Base-by-base conservation (phyloP, 192 early-diverging fungal species). In the Backusella mclennaniae region DNA sequence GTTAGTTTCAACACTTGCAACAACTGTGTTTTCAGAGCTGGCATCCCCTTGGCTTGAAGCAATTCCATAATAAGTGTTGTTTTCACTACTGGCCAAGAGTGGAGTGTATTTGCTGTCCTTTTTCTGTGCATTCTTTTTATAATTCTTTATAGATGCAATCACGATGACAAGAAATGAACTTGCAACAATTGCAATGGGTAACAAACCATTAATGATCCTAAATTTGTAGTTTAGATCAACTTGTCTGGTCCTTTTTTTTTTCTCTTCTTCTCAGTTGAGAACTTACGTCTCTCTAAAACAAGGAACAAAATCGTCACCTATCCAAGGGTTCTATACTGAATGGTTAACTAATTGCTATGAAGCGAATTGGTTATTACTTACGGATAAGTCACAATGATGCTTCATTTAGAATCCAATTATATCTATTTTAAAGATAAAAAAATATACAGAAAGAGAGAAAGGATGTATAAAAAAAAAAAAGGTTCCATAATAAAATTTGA, bases 201-300 rank as follows among this genome's bases (percentile, higher is more conserved):
- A 14, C 3, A 49, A 36, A 3, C 66, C 70, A 69, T 81, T 73
- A 38, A 81, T 67, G 21, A 81, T 52, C 44, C 80, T 80, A 39
- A 8, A 36, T 36, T 33, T 19, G 6, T 35, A n/a, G 15, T 39
- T 26, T 2, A 44, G 5, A 41, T 46, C 49, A 67, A 29, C 31
- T 68, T 11, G 8, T 36, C 35, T 7, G 9, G 17, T 2, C 31
- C 31, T 33, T 29, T 68, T 14, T 46, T 56, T 15, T 68, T 67
- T 11, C 15, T 49, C 2, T 11, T 12, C 3, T 11, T 12, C 1
- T 59, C 44, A 15, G 4, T 46, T 46, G 14, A 46, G 44, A 49
- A 77, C 74, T 72, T 74, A 81, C 80, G 67, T 81, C 74, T 77
- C 76, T 69, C 80, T 71, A 67, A 77, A 81, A 63, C 74, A 76